These are phyloP conservation scores for Rhinocladiella similis DNA, from an alignment of 2,329 filamentous ascomycete species.

Conservation along the genomic window DNA sequence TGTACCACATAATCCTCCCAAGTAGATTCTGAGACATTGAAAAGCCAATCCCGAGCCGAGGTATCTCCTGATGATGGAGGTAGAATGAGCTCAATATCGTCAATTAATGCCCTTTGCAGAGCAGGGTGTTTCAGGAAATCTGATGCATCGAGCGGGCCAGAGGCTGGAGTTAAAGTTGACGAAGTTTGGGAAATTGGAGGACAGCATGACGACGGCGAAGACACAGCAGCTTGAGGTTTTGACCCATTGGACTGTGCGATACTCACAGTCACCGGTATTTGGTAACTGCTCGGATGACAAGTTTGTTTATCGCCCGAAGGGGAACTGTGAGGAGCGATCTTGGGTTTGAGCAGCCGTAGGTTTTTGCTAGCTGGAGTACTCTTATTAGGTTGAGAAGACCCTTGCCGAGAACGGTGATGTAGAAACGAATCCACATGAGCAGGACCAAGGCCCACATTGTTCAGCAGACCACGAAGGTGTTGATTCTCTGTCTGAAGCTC, in stretches of 20 bases:
- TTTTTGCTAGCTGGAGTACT: neutral
- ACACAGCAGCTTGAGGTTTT: neutral
- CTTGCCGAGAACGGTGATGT: neutral
- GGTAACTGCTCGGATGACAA: neutral
- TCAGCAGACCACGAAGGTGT: slow-evolving; percentile 19
- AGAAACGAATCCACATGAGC: slow-evolving; percentile 15
- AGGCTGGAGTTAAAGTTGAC: neutral
- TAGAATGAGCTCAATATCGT: neutral
- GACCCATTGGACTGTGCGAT: neutral
- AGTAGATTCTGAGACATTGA: neutral
- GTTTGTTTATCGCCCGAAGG: neutral
- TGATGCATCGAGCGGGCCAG: too few relatives aligned
- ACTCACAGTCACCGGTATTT: neutral
- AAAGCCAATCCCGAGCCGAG: neutral
- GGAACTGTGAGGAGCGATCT: neutral
- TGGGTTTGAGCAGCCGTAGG: neutral
- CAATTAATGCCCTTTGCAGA: neutral
- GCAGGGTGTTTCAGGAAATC: neutral
- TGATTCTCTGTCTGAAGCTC: slow-evolving; percentile 25
- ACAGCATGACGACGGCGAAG: neutral
- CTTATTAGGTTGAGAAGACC: neutral
- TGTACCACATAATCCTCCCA: neutral
- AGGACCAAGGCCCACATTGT: slow-evolving; percentile 17
- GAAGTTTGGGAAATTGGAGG: neutral
- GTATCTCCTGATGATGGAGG: neutral